Evolutionary conservation across 2,329 filamentous ascomycete genomes (phyloP), one percentile per base, ranked within the genome.

Genomic region (Beauveria scarabaeidicola): DNA sequence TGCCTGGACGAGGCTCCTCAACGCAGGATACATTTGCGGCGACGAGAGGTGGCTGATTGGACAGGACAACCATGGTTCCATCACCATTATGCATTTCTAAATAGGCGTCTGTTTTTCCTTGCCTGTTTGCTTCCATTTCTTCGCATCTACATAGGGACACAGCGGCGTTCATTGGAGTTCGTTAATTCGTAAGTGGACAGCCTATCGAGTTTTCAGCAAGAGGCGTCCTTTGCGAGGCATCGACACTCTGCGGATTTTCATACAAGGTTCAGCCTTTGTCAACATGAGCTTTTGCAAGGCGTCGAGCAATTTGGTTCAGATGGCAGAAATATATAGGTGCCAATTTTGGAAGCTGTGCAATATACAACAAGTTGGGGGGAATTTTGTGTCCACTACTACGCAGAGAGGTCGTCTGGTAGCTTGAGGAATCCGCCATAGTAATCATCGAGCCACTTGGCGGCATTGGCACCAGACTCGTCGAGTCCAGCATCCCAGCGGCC

Each of bases 41-140:
- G 81, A 84, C 62, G 84, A 87, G 68, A 70, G 81, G 58, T 86
- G 83, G 77, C 57, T 87, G n/a, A 69, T 87, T 11, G 84, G 84
- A 0, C 81, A 86, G 70, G 83, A 83, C 66, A 63, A 64, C 1
- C 66, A 73, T 9, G 75, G 79, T 36, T 74, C 77, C 61, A 68
- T 87, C 50, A 80, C 81, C 0, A 70, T 87, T 59, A 71, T 81
- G 61, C 69, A 77, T 58, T 86, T 87, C 62, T 78, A 65, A 72
- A 59, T n/a, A 50, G 54, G 51, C 47, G 47, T 57, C 54, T 41
- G 47, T 58, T 52, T 43, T 52, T 27, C 47, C 54, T 59, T 57
- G 29, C 3, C 32, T 13, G 5, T 36, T 36, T 36, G 11, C 32
- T 36, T 13, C 11, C 32, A 36, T 53, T 17, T 19, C 23, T 32